These are phyloP conservation scores for Neofusicoccum sp. DNA, from an alignment of 2,329 filamentous ascomycete genomes.

Conservation along the genomic window DNA sequence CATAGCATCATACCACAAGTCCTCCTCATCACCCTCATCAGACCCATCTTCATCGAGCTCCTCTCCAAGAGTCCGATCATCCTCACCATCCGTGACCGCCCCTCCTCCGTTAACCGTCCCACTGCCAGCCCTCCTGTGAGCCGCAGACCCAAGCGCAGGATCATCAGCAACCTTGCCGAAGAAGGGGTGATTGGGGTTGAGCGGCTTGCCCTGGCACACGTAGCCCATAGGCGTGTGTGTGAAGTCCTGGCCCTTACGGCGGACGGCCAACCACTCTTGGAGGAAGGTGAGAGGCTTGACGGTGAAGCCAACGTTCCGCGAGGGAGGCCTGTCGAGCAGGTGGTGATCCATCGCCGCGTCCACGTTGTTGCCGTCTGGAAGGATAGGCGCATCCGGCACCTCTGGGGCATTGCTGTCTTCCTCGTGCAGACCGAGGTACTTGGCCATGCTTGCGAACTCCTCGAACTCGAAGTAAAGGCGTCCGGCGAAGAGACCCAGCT, in stretches of 20 bases:
- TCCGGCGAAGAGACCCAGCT: conserved; percentile 64
- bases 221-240: conserved; percentile 63
- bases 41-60: not conserved
- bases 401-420: not conserved
- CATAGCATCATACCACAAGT: not conserved
- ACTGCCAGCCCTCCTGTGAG: not conserved
- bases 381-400: not conserved
- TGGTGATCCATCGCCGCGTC: not conserved
- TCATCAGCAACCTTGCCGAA: conserved; percentile 39
- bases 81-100: not conserved
- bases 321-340: not conserved
- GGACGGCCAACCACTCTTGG: conserved; percentile 59
- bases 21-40: not conserved
- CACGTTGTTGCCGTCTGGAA: not conserved
- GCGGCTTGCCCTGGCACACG: conserved; percentile 54
- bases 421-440: conserved; percentile 30
- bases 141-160: no score
- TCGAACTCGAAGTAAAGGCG: conserved; percentile 61
- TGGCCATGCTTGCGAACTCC: conserved; percentile 42
- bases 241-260: conserved; percentile 60
- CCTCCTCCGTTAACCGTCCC: not conserved
- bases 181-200: conserved; percentile 55
- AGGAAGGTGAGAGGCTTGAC: conserved; percentile 41
- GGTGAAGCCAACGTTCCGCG: conserved; percentile 23
- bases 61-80: not conserved